Evolutionary conservation across 139 green algal genomes (phyloP).

Genomic region (Micractinium conductrix): DNA sequence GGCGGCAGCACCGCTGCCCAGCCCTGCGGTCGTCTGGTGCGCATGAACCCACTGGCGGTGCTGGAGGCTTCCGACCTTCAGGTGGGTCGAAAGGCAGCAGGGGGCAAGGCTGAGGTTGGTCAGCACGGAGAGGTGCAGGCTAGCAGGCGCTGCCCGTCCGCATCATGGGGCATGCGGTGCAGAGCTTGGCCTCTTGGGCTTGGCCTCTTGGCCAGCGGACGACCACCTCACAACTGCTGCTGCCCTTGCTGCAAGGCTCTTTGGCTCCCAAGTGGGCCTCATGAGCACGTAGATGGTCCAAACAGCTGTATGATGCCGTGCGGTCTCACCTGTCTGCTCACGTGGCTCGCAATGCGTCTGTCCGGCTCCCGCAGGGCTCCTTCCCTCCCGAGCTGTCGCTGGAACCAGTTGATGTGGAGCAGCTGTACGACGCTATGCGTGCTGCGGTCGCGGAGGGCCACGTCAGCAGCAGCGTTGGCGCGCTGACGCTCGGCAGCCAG

Average conservation of each 20-base stretch:
- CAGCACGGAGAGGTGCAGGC: no score
- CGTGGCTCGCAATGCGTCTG: neutral
- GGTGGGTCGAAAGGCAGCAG: neutral
- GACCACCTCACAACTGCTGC: no score
- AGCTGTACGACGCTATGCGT: conserved; percentile 22
- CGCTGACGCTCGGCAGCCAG: no score
- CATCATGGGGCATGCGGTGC: no score
- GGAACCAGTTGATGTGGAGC: conserved; percentile 7
- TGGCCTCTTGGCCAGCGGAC: no score
- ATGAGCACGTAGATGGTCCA: no score
- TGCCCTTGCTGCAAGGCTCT: neutral
- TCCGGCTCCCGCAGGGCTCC: neutral
- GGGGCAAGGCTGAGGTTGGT: neutral
- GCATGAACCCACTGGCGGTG: conserved; percentile 35
- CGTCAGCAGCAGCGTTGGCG: neutral
- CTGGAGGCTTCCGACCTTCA: conserved; percentile 31
- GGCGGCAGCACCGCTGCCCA: neutral
- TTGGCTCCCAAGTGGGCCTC: no score
- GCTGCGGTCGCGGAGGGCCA: no score
- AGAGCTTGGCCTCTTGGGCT: no score
- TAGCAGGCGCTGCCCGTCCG: no score
- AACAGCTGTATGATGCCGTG: neutral
- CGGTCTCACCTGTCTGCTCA: neutral
- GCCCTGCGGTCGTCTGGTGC: neutral
- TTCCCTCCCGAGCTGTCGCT: conserved; percentile 1